Percentiles rank a stretch among this genome's conserved stretches.
Evolutionary conservation across 2,329 filamentous ascomycete genomes (phyloP).

Genomic region (Curvularia lunata): DNA sequence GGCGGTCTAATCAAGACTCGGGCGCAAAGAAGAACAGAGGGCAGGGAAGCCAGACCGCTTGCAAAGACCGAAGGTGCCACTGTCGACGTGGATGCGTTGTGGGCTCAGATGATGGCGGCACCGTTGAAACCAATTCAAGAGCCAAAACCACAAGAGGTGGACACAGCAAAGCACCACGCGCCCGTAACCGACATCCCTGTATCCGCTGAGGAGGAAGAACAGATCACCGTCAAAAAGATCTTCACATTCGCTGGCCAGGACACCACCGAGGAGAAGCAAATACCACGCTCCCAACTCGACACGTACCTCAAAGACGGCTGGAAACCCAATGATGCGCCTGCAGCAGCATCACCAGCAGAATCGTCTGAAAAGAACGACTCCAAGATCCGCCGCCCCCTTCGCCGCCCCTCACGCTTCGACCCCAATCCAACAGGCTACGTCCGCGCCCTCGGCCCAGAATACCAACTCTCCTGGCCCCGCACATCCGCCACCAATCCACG

Average conservation of each 20-base stretch:
- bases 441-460: constrained; percentile 53
- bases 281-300: constrained; percentile 54
- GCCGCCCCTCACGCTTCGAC: constrained; percentile 58
- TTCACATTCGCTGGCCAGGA: constrained; percentile 78
- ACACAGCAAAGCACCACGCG: constrained; percentile 12
- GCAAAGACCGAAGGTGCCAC: constrained; percentile 66
- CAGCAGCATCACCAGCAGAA: constrained; percentile 5
- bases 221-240: constrained; percentile 70
- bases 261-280: constrained; percentile 73
- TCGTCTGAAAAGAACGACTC: constrained; percentile 16
- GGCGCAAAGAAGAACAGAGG: constrained; percentile 71
- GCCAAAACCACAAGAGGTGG: constrained; percentile 21
- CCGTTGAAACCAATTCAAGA: constrained; percentile 42
- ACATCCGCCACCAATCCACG: constrained; percentile 15
- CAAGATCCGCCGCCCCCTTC: constrained; percentile 42
- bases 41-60: constrained; percentile 62
- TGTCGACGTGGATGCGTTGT: constrained; percentile 73
- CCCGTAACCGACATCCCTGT: constrained; percentile 17
- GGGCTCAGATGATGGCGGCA: constrained; percentile 68
- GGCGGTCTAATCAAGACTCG: constrained; percentile 75
- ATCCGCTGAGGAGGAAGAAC: constrained; percentile 42
- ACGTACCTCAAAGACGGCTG: constrained; percentile 41
- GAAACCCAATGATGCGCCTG: constrained; percentile 30
- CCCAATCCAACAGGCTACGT: constrained; percentile 57
- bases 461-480: constrained; percentile 52